phyloP scores from a whole-genome alignment of 176 grass and related monocot genomes.

The Carex scoparia region DNA sequence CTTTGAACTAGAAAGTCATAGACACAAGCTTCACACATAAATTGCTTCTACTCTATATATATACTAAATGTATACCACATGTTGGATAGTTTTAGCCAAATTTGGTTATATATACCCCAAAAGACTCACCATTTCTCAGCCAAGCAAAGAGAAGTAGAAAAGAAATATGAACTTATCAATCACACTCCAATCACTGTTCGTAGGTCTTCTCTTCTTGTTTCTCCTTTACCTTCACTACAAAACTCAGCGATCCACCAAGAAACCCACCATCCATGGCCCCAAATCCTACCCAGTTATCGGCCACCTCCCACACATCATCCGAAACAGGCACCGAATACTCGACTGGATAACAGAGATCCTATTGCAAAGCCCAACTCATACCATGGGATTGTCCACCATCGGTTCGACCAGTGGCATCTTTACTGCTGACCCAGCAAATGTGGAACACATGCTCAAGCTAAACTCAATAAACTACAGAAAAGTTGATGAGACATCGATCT shows the following conservation, averaged over 20 bases:
- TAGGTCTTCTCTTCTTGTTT: neutral
- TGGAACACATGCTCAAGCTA: slow-evolving; percentile 35
- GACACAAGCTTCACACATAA: too few species aligned
- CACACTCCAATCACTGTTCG: neutral
- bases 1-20: too few species aligned
- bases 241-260: slow-evolving; percentile 13
- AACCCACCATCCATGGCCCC: slow-evolving; percentile 1
- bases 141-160: neutral
- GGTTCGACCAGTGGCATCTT: slow-evolving; percentile 15
- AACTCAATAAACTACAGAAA: slow-evolving; percentile 35
- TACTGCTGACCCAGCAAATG: slow-evolving; percentile 31
- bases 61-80: too few species aligned
- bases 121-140: neutral
- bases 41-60: too few species aligned
- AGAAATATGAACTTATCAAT: neutral
- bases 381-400: slow-evolving; percentile 17
- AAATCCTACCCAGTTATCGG: slow-evolving; percentile 31
- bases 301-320: slow-evolving; percentile 30
- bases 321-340: slow-evolving; percentile 32
- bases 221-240: neutral
- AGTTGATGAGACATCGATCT: neutral
- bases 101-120: too few species aligned
- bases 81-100: neutral
- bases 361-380: slow-evolving; percentile 13
- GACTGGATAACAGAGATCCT: slow-evolving; percentile 29